These are phyloP conservation scores for Arthrobotrys iridis DNA, from an alignment of 2,329 filamentous ascomycete species.

Conservation along the genomic window DNA sequence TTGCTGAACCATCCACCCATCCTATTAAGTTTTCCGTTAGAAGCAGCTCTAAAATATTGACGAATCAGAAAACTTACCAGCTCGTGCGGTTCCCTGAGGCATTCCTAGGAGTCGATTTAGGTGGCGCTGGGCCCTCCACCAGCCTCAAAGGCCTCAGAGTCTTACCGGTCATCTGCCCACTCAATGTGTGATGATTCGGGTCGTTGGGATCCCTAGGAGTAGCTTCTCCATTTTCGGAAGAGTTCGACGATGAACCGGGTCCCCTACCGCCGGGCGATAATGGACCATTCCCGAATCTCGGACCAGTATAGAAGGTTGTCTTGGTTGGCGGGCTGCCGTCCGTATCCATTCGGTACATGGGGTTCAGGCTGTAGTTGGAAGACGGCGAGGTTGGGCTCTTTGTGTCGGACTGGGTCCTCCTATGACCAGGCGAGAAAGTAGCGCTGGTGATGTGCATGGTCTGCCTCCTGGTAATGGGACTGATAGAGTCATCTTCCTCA, in stretches of 20 bases:
- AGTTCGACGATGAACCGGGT: conserved; percentile 53
- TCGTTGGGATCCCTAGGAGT: conserved; percentile 57
- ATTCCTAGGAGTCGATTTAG: conserved; percentile 54
- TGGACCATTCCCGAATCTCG: conserved; percentile 44
- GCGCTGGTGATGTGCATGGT: conserved; percentile 59
- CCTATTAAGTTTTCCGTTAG: conserved; percentile 50
- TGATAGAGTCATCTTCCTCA: conserved; percentile 41
- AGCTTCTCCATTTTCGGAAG: conserved; percentile 39
- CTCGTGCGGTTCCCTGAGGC: conserved; percentile 57
- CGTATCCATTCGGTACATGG: conserved; percentile 54
- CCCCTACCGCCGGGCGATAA: conserved; percentile 54
- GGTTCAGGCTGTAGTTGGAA: conserved; percentile 48
- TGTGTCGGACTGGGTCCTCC: conserved; percentile 65
- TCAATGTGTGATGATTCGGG: conserved; percentile 64
- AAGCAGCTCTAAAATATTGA: neutral
- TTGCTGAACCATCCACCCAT: conserved; percentile 57
- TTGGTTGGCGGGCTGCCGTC: conserved; percentile 56
- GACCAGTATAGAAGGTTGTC: conserved; percentile 56
- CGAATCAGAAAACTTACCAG: conserved; percentile 55
- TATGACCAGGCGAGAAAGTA: conserved; percentile 60
- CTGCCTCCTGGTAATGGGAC: conserved; percentile 41
- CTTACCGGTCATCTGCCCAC: conserved; percentile 67
- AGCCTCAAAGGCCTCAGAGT: conserved; percentile 86
- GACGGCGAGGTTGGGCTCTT: conserved; percentile 40
- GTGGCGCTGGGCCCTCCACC: conserved; percentile 75